A percentile compares a stretch with the other conserved stretches of the same genome.
These are phyloP conservation scores for Coemansia sp. DNA, from an alignment of 192 early-diverging fungal genomes.

Conservation along the genomic window DNA sequence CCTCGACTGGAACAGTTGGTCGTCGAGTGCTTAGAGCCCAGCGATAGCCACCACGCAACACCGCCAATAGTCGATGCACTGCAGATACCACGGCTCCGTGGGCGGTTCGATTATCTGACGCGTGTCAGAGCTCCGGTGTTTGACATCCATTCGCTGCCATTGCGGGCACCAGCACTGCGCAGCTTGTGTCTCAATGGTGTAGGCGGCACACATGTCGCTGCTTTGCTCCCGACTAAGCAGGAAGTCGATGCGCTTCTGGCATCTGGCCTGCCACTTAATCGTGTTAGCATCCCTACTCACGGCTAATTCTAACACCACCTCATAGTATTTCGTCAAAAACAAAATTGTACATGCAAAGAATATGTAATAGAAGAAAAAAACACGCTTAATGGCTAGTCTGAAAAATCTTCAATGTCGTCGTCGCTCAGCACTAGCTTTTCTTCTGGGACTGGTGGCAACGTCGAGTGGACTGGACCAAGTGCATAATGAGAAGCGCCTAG, in stretches of 20 bases:
- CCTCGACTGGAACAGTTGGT: slow-evolving; percentile 13
- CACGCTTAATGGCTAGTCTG: slow-evolving; percentile 21
- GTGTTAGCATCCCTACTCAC: neutral
- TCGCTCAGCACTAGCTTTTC: slow-evolving; percentile 45
- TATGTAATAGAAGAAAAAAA: neutral
- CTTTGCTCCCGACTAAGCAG: slow-evolving; percentile 13
- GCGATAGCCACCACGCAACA: slow-evolving; percentile 25
- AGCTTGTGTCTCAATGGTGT: slow-evolving; percentile 14
- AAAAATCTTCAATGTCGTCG: slow-evolving; percentile 52
- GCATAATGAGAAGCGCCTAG: neutral
- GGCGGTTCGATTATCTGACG: slow-evolving; percentile 11
- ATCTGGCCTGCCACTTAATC: slow-evolving; percentile 16
- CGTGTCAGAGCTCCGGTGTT: slow-evolving; percentile 28
- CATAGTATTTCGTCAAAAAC: no score
- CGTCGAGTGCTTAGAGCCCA: slow-evolving; percentile 23
- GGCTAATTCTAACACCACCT: neutral
- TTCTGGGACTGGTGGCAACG: neutral
- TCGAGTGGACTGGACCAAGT: neutral
- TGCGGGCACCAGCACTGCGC: slow-evolving; percentile 16
- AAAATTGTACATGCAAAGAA: no score
- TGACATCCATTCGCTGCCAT: slow-evolving; percentile 20
- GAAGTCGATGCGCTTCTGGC: slow-evolving; percentile 22
- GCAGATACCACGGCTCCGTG: slow-evolving; percentile 23
- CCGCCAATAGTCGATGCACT: slow-evolving; percentile 11
- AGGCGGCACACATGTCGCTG: slow-evolving; percentile 13